These are phyloP conservation scores for Phytophthora litchii DNA, from an alignment of 352 stramenopile species.

Conservation along the genomic window DNA sequence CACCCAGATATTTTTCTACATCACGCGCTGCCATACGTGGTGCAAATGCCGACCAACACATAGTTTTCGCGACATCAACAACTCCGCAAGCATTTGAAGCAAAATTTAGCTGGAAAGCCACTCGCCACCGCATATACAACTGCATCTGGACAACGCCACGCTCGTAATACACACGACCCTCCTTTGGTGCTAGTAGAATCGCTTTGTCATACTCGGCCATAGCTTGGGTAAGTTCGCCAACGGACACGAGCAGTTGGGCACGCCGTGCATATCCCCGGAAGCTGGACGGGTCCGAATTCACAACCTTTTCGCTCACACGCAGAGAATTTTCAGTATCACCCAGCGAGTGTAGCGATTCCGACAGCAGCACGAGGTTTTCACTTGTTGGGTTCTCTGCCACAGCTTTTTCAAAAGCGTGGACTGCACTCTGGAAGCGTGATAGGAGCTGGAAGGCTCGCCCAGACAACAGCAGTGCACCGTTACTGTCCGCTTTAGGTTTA, in stretches of 20 bases:
- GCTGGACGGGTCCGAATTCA: slow-evolving; percentile 59
- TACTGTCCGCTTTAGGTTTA: slow-evolving; percentile 33
- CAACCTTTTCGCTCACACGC: slow-evolving; percentile 73
- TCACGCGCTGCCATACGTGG: slow-evolving; percentile 44
- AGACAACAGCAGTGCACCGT: slow-evolving; percentile 55
- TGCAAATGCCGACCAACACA: slow-evolving; percentile 47
- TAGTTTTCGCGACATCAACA: not conserved
- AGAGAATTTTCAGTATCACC: slow-evolving; percentile 83
- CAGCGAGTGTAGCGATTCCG: slow-evolving; percentile 79
- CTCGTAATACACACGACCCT: slow-evolving; percentile 71
- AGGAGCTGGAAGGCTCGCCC: slow-evolving; percentile 76
- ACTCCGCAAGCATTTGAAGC: slow-evolving; percentile 4
- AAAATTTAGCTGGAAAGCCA: slow-evolving; percentile 59
- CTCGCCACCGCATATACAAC: slow-evolving; percentile 67
- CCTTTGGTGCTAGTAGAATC: slow-evolving; percentile 59
- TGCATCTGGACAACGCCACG: slow-evolving; percentile 76
- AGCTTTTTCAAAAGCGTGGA: slow-evolving; percentile 67
- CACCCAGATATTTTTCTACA: slow-evolving; percentile 50
- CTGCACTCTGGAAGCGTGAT: slow-evolving; percentile 64
- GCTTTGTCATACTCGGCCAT: slow-evolving; percentile 74
- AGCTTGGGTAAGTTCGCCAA: slow-evolving; percentile 47
- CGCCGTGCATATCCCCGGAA: slow-evolving; percentile 71
- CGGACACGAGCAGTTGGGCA: slow-evolving; percentile 65
- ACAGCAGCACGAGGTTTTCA: slow-evolving; percentile 80
- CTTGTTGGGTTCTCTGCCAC: slow-evolving; percentile 63